Evolutionary conservation across 345 rosid genomes (phyloP).

Genomic region (Citrus sinensis): DVS_A1.0 CM039165.1:36385001-36385500

Average conservation of each 20-base stretch:
- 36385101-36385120: constrained; percentile 9
- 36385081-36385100: constrained; percentile 3
- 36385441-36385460: too few relatives aligned
- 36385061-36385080: not conserved
- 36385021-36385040: constrained; percentile 18
- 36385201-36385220: not conserved
- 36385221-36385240: not conserved
- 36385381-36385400: too few relatives aligned
- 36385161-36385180: not conserved
- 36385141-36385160: not conserved
- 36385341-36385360: too few relatives aligned
- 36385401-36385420: too few relatives aligned
- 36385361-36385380: rapidly evolving
- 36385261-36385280: not conserved
- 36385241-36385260: not conserved
- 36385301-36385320: too few relatives aligned
- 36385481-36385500: too few relatives aligned
- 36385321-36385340: rapidly evolving
- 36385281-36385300: too few relatives aligned
- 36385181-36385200: not conserved
- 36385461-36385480: too few relatives aligned
- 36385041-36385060: constrained; percentile 17
- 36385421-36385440: too few relatives aligned
- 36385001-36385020: not conserved
- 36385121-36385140: not conserved